Conservation (phyloP, 768 basidiomycete species). For the Termitomyces sp. region DNA sequence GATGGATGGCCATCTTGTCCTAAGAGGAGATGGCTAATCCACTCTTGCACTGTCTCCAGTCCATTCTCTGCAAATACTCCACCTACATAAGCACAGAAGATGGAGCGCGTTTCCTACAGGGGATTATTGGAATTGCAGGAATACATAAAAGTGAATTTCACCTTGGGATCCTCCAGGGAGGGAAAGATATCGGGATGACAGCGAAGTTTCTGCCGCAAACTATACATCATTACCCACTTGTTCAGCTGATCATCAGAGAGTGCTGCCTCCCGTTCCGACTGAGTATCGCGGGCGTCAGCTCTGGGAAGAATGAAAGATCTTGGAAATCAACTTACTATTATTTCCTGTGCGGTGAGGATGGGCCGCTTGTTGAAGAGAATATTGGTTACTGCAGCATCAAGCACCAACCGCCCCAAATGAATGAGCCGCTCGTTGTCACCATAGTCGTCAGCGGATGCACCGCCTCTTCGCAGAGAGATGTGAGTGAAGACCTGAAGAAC, state of each 20-base stretch:
- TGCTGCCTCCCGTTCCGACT: constrained; percentile 27
- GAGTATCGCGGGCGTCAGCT: not conserved
- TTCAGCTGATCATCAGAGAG: constrained; percentile 40
- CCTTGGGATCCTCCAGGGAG: constrained; percentile 34
- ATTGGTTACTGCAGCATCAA: constrained; percentile 42
- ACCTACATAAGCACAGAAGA: constrained; percentile 67
- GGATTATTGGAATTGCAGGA: constrained; percentile 5
- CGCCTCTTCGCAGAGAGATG: constrained; percentile 46
- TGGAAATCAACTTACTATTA: constrained; percentile 40
- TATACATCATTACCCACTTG: constrained; percentile 44
- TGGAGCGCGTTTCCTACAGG: constrained; percentile 44
- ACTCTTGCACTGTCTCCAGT: constrained; percentile 42
- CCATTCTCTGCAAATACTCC: constrained; percentile 56
- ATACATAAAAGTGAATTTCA: constrained; percentile 18
- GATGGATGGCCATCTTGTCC: not conserved
- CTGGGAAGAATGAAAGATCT: not conserved
- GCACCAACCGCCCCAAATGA: constrained; percentile 41
- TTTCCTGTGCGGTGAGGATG: constrained; percentile 38
- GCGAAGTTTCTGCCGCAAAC: constrained; percentile 42
- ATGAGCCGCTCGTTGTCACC: constrained; percentile 55
- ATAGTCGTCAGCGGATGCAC: constrained; percentile 32
- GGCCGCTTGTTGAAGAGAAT: constrained; percentile 47
- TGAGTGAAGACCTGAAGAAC: constrained; percentile 70
- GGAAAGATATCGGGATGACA: constrained; percentile 33
- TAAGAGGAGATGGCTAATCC: constrained; percentile 44